Base-by-base conservation (phyloP, 1,139 yeast genomes). In the Dujonia santamariae region DNA sequence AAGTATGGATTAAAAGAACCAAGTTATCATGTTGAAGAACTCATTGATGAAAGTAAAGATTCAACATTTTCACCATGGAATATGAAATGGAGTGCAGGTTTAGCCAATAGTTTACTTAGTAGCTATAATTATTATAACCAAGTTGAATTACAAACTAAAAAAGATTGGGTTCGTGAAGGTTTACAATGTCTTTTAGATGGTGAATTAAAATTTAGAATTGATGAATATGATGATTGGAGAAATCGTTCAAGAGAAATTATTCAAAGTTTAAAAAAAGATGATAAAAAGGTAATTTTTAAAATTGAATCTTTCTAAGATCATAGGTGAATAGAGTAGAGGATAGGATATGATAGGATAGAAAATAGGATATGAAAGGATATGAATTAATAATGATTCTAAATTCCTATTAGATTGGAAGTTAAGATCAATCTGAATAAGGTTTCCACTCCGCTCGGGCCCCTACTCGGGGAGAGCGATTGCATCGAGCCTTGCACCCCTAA, bases 71-170 rank as follows among this genome's bases (percentile, higher is more conserved):
- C 11, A 21, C 63, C 67, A 2, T 68, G 72, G 72, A 47, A 55
- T 5, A 45, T 43, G 39, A 57, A 56, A 33, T 67, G 72, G 73
- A 44, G 61, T 4, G 41, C 51, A 4, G 47, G 47, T 12, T 17
- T 63, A 7, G 63, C 64, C 19, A 65, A 63, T 33, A 43, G 54
- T 25, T 48, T 61, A 41, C 38, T 51, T 39, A 48, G 64, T 7
- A 45, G 50, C 26, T 69, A 67, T 45, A 62, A 62, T 38, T 69
- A 63, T 49, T 55, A 53, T 41, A 71, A 67, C 31, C 67, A 59
- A 31, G 40, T 57, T 3, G 56, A 53, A 13, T 49, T 69, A 34
- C 42, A 38, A 12, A 47, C 57, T 7, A 54, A 51, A 17, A 39
- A 47, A 17, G 40, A 40, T 2, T 67, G 74, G 74, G 43, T 66